Base-by-base conservation (phyloP, 495 filamentous ascomycete genomes). In the Penicillium paxilli region DNA sequence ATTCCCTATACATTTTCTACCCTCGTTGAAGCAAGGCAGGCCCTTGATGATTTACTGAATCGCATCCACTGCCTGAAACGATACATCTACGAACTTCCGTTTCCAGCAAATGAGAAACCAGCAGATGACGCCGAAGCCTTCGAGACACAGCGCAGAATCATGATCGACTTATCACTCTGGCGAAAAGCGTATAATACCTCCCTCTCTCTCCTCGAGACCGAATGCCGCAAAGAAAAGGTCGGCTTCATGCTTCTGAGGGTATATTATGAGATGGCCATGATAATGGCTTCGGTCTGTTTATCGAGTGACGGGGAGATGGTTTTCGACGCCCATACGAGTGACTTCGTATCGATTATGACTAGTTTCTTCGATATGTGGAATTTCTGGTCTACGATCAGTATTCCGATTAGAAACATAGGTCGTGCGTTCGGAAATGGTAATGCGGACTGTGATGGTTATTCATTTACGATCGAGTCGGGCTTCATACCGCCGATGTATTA, bases 401-500 rank as follows among this genome's bases (percentile, higher is more conserved):
- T 56, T 32, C 42, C 33, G 3, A 32, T 45, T 20, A 17, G 51
- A 14, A 46, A 25, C 5, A 1, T 51, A 3, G 23, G 35, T 3
- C 11, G 37, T 6, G 14, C 51, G 3, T 19, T 59, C 22, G 20
- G 46, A 9, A 24, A 30, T 25, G 17, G 40, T 10, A 21, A 40
- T 16, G 33, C 49, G 3, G 51, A 55, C 23, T 59, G 49, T 40
- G 53, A 38, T 4, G 51, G 51, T 25, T 44, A 68, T n/a, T 60
- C 63, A 21, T 74, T 72, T 21, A 70, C 72, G 23, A 58, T 71
- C 8, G 80, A 83, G 54, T 68, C 75, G 22, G 78, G 80, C 12
- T 77, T 72, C 47, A 77, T 82, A 7, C 69, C 75, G 8, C 78
- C 80, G 0, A 55, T 85, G 5, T 84, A 80, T 53, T 81, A 71